These are phyloP conservation scores for Hypericum androsaemum DNA, from an alignment of 345 rosid species.

Conservation along the genomic window DNA sequence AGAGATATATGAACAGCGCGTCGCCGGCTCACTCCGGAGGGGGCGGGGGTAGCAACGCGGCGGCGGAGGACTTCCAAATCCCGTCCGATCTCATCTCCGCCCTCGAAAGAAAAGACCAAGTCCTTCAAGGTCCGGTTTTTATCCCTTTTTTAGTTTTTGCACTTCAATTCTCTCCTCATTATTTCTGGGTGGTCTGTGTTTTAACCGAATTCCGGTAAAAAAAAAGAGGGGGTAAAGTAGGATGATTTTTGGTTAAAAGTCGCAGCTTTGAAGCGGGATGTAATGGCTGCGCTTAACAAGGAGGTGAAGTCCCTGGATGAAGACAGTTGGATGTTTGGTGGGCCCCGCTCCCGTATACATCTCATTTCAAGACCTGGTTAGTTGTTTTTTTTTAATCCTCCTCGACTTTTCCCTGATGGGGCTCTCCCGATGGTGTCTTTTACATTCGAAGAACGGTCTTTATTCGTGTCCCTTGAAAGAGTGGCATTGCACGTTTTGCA, in stretches of 20 bases:
- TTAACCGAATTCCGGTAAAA: no score
- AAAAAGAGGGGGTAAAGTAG: not conserved
- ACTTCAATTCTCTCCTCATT: not conserved
- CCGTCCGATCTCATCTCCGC: constrained; percentile 53
- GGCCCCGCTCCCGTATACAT: constrained; percentile 79
- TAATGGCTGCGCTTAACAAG: constrained; percentile 60
- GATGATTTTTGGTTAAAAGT: not conserved
- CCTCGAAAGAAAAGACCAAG: constrained; percentile 55
- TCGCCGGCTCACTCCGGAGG: no score
- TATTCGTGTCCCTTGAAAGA: no score
- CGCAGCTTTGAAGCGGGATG: constrained; percentile 73
- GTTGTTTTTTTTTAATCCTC: constrained; percentile 11
- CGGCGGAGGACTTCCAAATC: constrained; percentile 60
- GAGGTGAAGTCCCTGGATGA: constrained; percentile 82
- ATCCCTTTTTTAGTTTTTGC: not conserved
- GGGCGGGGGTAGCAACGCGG: no score
- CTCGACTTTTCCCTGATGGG: no score
- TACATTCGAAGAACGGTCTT: no score
- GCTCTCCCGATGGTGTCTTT: no score
- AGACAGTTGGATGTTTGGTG: constrained; percentile 89
- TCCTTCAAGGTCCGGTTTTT: constrained; percentile 34
- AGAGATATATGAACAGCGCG: no score
- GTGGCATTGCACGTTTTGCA: no score
- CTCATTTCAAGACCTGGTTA: constrained; percentile 67
- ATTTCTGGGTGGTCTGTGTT: no score